Percentiles rank a stretch among this genome's conserved stretches.
phyloP scores from a whole-genome alignment of 805 yeast species.

The Candida railenensis region DNA sequence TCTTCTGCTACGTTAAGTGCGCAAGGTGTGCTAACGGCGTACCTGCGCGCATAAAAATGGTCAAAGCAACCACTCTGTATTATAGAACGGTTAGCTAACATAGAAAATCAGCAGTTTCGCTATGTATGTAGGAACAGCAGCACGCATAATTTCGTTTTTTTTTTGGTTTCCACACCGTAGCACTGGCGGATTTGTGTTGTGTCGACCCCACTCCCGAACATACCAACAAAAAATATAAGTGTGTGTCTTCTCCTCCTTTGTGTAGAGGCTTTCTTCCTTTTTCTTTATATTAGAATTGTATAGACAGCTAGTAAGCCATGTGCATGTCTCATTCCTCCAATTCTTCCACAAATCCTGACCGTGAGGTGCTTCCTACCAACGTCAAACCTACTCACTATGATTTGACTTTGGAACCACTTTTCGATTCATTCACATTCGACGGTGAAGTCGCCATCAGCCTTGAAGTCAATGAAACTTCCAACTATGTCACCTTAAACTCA shows the following conservation, averaged over 20 bases:
- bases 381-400: slow-evolving; percentile 43
- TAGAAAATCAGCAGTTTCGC: neutral
- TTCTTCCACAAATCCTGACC: slow-evolving; percentile 14
- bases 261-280: neutral
- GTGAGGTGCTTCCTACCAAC: slow-evolving; percentile 44
- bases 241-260: neutral
- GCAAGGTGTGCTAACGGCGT: neutral
- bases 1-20: too few species aligned
- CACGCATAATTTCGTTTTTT: too few species aligned
- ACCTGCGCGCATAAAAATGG: neutral
- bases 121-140: neutral
- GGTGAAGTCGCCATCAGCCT: slow-evolving; percentile 58
- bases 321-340: neutral
- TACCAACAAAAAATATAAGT: neutral
- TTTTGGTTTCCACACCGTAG: neutral
- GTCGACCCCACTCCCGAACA: neutral
- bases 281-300: too few species aligned
- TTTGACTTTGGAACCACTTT: slow-evolving; percentile 41
- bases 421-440: slow-evolving; percentile 55
- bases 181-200: neutral
- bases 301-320: neutral
- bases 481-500: slow-evolving; percentile 54
- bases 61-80: too few species aligned
- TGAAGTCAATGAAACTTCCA: slow-evolving; percentile 47
- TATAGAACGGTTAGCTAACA: too few species aligned